Evolutionary conservation across 106 monocot genomes (phyloP).

Genomic region (Dactylorhiza incarnata): DNA sequence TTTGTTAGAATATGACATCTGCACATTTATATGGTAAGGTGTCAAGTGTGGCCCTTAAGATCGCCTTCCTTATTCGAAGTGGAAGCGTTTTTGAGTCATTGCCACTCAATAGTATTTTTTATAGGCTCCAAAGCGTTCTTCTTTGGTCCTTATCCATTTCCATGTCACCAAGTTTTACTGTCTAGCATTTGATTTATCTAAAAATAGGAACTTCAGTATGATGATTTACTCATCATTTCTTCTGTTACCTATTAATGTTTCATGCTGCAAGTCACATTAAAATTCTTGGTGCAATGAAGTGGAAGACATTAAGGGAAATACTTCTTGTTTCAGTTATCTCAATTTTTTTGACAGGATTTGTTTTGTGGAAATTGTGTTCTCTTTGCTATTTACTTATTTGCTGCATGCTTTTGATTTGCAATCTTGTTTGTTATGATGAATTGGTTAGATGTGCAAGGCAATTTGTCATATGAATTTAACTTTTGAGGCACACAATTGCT

Average conservation of each 20-base stretch:
- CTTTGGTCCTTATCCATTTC: slow-evolving; percentile 11
- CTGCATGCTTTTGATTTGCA: too few species aligned
- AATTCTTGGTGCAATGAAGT: not conserved
- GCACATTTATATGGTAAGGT: not conserved
- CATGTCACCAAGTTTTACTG: not conserved
- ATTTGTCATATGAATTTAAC: too few species aligned
- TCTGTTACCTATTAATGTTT: not conserved
- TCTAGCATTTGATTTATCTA: slow-evolving; percentile 16
- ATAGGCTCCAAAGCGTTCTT: slow-evolving; percentile 17
- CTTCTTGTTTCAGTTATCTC: too few species aligned
- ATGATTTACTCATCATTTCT: not conserved
- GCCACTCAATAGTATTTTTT: slow-evolving; percentile 14
- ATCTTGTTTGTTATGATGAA: too few species aligned
- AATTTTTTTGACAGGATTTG: too few species aligned
- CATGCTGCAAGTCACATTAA: not conserved
- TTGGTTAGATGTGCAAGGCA: too few species aligned
- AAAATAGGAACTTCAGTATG: slow-evolving; percentile 1
- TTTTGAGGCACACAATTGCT: too few species aligned
- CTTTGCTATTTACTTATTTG: too few species aligned
- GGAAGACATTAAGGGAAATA: not conserved
- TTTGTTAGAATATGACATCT: too few species aligned
- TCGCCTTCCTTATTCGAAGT: slow-evolving; percentile 33
- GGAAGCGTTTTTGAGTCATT: slow-evolving; percentile 34
- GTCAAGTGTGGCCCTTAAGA: slow-evolving; percentile 54
- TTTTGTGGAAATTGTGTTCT: too few species aligned